Evolutionary conservation across 176 grass and related monocot species (phyloP).

Genomic region (Aegilops sharonensis): DNA sequence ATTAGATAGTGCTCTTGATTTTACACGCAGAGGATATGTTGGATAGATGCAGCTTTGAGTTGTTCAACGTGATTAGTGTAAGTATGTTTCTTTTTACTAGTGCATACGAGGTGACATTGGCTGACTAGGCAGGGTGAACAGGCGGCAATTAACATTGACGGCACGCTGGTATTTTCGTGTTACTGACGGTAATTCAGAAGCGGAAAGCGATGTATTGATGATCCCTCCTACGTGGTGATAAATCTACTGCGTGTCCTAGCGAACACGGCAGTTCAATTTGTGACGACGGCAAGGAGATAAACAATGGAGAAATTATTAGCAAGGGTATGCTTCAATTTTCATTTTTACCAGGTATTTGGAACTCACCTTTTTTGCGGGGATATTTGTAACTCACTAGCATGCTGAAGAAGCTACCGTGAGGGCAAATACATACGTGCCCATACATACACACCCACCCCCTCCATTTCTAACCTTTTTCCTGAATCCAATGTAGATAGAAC

Average conservation of each 20-base stretch:
- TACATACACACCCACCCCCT: too few species aligned
- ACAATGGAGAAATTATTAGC: too few species aligned
- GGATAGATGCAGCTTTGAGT: neutral
- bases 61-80: neutral
- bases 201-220: neutral
- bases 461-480: too few species aligned
- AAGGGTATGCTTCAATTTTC: too few species aligned
- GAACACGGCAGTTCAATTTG: neutral
- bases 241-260: neutral
- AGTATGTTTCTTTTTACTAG: neutral
- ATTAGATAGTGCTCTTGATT: neutral
- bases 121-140: neutral
- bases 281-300: neutral
- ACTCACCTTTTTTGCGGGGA: too few species aligned
- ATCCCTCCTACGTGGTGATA: neutral
- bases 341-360: too few species aligned
- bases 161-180: slow-evolving; percentile 7
- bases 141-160: neutral
- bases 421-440: too few species aligned
- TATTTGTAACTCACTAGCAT: too few species aligned
- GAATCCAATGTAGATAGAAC: too few species aligned
- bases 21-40: neutral
- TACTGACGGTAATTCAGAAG: neutral
- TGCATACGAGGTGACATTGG: neutral
- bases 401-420: too few species aligned